A percentile compares a stretch with the other conserved stretches of the same genome.
Evolutionary conservation across 2,329 filamentous ascomycete species (phyloP).

Genomic region (Colletotrichum sansevieriae): DNA sequence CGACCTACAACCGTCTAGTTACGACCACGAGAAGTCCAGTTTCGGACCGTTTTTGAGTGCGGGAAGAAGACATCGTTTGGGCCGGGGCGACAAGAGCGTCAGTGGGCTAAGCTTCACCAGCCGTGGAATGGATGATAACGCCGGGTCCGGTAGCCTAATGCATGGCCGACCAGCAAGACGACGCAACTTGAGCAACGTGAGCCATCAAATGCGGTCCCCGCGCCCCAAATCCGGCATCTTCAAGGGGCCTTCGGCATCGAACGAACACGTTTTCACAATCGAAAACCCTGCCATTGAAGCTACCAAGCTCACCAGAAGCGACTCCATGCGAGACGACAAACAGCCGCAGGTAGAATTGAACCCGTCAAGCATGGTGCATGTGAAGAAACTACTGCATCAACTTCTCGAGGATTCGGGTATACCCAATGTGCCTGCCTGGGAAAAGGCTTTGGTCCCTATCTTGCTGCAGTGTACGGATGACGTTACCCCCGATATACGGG

Average conservation of each 20-base stretch:
- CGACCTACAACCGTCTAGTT: slow-evolving; percentile 72
- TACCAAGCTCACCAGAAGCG: slow-evolving; percentile 77
- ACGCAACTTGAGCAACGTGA: slow-evolving; percentile 87
- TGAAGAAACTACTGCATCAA: slow-evolving; percentile 86
- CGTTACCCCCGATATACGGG: slow-evolving; percentile 90
- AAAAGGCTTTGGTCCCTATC: slow-evolving; percentile 90
- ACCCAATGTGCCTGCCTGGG: slow-evolving; percentile 82
- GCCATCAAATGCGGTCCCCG: slow-evolving; percentile 81
- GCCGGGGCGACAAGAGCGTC: slow-evolving; percentile 81
- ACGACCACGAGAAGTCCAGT: slow-evolving; percentile 80
- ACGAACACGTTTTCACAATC: slow-evolving; percentile 62
- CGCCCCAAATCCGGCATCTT: slow-evolving; percentile 70
- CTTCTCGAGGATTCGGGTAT: slow-evolving; percentile 83
- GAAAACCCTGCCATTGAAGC: slow-evolving; percentile 60
- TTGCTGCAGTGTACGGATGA: slow-evolving; percentile 92
- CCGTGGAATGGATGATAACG: slow-evolving; percentile 77
- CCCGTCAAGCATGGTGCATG: slow-evolving; percentile 87
- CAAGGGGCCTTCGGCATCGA: slow-evolving; percentile 67
- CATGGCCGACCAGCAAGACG: slow-evolving; percentile 75
- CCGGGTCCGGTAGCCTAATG: slow-evolving; percentile 67
- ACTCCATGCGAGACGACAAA: slow-evolving; percentile 82
- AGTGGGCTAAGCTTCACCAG: slow-evolving; percentile 77
- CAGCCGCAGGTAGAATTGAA: slow-evolving; percentile 87
- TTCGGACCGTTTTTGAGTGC: slow-evolving; percentile 80
- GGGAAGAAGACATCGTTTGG: slow-evolving; percentile 79